Base-by-base conservation (phyloP, 2,329 filamentous ascomycete genomes). In the Colletotrichum chlorophyti region DNA sequence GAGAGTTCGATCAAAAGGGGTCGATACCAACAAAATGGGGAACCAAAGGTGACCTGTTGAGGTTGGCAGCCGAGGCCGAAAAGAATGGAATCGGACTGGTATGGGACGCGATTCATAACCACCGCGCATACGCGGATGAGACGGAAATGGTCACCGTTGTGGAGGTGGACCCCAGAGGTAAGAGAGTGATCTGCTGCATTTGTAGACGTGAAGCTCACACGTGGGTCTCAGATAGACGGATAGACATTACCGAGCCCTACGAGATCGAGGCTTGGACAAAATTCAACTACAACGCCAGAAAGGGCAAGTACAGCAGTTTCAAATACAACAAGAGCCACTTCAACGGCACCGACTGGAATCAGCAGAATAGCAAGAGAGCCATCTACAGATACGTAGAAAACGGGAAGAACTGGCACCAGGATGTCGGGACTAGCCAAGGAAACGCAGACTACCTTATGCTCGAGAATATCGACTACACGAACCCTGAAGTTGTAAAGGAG, bases 271-370 rank as follows among this genome's bases (percentile, higher is more conserved):
- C 57, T 15, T 60, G 57, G 57, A 60, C 57, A 1, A 55, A 29
- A 11, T 60, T 60, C 21, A 26, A 57, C 32, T 60, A 60, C 27
- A 38, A 26, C 7, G 57, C 57, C 10, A 43, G 57, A 45, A 38
- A 32, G 14, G 57, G 57, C 31, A 60, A 60, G 52, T 60, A 60
- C 45, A 60, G 57, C 37, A 57, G 24, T 3, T 57, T 60, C 38
- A 57, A 27, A 11, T 60, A 60, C 26, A 54, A 60, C 38, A 60
- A 60, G 27, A 55, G 29, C 37, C 57, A 60, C 26, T 60, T 60
- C 57, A 60, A 60, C 17, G 57, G 57, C 26, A 60, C 57, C 4
- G 57, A 60, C 15, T 60, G 57, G 57, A 60, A 60, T 27, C 57
- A 60, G 21, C 38, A 50, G 15, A 60, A 60, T 32, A 40, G 38